phyloP scores from a whole-genome alignment of 352 stramenopile species.

The Lagenidium giganteum region DNA sequence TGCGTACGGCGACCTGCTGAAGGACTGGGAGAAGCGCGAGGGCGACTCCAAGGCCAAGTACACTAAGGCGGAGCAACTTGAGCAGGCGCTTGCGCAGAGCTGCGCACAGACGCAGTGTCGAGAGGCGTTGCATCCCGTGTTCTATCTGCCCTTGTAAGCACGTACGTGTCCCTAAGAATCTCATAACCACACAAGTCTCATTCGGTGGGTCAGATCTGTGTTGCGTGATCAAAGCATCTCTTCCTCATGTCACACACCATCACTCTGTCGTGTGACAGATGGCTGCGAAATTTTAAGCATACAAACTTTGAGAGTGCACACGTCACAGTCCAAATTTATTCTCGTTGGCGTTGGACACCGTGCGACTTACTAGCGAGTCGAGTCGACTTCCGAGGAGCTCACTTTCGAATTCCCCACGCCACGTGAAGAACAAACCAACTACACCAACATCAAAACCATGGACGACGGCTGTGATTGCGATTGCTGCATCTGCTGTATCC shows the following conservation, averaged over 20 bases:
- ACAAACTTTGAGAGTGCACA: constrained; percentile 3
- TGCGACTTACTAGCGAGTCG: not conserved
- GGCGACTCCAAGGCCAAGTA: constrained; percentile 17
- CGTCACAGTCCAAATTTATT: constrained; percentile 2
- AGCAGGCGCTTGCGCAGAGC: constrained; percentile 5
- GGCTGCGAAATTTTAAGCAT: constrained; percentile 1
- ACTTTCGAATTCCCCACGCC: constrained; percentile 4
- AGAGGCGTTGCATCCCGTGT: constrained; percentile 18
- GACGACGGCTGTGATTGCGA: constrained; percentile 7
- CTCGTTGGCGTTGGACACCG: not conserved
- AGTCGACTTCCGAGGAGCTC: not conserved
- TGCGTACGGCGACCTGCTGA: constrained; percentile 29
- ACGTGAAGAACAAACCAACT: not conserved
- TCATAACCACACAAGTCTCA: too few species aligned
- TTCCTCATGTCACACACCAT: not conserved
- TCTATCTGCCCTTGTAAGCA: constrained; percentile 22
- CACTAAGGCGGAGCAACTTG: constrained; percentile 13
- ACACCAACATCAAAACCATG: constrained; percentile 1
- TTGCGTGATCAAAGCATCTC: too few species aligned
- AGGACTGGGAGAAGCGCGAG: constrained; percentile 27
- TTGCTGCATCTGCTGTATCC: constrained; percentile 1
- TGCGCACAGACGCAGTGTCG: constrained; percentile 11
- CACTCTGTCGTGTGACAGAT: too few species aligned
- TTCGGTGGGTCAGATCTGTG: too few species aligned
- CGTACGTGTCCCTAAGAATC: not conserved